Base-by-base conservation (phyloP, 2,329 filamentous ascomycete genomes). In the Paracoccidioides brasiliensis region DNA sequence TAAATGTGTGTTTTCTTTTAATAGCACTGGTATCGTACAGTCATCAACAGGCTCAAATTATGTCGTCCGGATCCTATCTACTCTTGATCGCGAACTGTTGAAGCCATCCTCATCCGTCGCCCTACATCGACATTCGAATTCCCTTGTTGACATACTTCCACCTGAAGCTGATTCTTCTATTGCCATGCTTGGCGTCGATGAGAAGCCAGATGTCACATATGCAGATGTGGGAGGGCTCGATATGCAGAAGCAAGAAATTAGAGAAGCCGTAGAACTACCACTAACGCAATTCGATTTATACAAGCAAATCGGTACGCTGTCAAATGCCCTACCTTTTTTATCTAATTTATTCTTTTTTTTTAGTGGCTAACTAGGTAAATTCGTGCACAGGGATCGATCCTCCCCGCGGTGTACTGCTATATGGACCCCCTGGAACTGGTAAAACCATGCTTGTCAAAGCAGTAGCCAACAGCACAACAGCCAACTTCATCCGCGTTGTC, bases 211-310 rank as follows among this genome's bases (percentile, higher is more conserved):
- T 72, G 88, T 98, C 58, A 95, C 90, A 45, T 98, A 98, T 67
- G 91, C 90, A 59, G 93, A 98, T 72, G 93, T 98, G 59, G 93
- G 93, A 77, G 93, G 93, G 51, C 76, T 97, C 62, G 93, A 98
- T 67, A 98, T 98, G 93, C 93, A 98, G 76, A 98, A 98, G 78
- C 93, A 98, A 76, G 93, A 98, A 74, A 98, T 98, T 62, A 82
- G 93, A 62, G 93, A 98, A 75, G 93, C 93, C 9, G 93, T 98
- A 54, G 93, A 98, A 78, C 79, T 98, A 61, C 93, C 93, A 38
- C 79, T 98, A 65, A 96, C 91, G 59, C 93, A 97, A 72, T 97
- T 97, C 71, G 91, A 97, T 72, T 85, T 97, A 41, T 98, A 98
- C 80, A 94, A 90, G 76, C 93, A 98, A 75, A 98, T 98, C 62